Evolutionary conservation across 2,329 filamentous ascomycete species (phyloP).

Genomic region (Diaporthe helianthi): DNA sequence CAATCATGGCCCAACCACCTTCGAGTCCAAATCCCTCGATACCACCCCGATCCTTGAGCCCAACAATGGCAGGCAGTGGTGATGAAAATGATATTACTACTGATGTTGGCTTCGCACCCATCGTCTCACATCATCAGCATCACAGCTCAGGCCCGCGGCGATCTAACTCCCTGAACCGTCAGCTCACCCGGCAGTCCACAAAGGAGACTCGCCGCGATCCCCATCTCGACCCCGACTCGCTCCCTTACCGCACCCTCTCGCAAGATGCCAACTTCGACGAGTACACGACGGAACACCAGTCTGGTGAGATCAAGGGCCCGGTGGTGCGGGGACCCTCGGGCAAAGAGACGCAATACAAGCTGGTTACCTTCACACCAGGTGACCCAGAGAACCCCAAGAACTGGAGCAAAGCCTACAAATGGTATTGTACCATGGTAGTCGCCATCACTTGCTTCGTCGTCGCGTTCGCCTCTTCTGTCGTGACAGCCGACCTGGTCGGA

Average conservation of each 20-base stretch:
- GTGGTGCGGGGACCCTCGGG: conserved; percentile 37
- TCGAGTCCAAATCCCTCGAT: background rate
- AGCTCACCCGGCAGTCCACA: conserved; percentile 34
- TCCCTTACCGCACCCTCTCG: conserved; percentile 71
- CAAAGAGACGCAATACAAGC: conserved; percentile 50
- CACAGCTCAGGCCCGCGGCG: conserved; percentile 17
- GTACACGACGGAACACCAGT: conserved; percentile 67
- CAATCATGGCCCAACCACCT: conserved; percentile 25
- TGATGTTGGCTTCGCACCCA: conserved; percentile 21
- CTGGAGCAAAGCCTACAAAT: conserved; percentile 80
- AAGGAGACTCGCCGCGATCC: conserved; percentile 49
- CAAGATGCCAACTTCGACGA: conserved; percentile 68
- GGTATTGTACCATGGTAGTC: conserved; percentile 87
- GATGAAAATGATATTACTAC: conserved; percentile 10
- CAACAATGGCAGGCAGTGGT: conserved; percentile 24
- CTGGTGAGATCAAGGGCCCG: conserved; percentile 66
- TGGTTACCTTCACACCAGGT: conserved; percentile 70
- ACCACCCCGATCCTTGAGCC: conserved; percentile 8
- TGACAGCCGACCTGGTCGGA: conserved; percentile 77
- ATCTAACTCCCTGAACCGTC: conserved; percentile 32
- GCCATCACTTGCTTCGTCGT: conserved; percentile 78
- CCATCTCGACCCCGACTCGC: conserved; percentile 55
- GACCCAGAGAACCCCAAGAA: conserved; percentile 87
- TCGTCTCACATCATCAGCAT: conserved; percentile 15
- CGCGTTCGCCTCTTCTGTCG: conserved; percentile 74